Conservation (phyloP, 2,329 filamentous ascomycete genomes). For the Penicillium sp. region DNA sequence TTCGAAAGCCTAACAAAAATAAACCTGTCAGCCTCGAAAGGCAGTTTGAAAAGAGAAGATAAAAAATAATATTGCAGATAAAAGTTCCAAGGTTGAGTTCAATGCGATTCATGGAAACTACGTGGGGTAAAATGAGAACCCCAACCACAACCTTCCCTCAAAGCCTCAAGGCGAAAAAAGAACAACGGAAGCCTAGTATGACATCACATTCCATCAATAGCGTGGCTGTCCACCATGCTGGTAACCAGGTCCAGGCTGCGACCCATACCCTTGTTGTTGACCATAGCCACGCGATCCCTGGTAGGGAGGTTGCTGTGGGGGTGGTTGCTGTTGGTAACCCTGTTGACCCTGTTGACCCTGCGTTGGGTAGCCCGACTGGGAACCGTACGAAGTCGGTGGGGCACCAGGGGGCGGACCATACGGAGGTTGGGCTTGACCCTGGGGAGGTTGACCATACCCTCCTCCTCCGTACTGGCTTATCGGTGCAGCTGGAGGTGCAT, state of each 20-base stretch:
- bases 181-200: background rate
- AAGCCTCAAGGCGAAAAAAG: background rate
- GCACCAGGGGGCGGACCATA: conserved; percentile 22
- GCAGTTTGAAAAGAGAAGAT: background rate
- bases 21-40: too few species aligned
- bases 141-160: background rate
- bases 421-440: conserved; percentile 23
- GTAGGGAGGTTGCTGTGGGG: conserved; percentile 11
- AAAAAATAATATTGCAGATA: background rate
- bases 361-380: conserved; percentile 13
- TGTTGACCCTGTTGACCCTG: background rate
- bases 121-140: background rate
- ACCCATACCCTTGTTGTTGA: conserved; percentile 24
- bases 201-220: conserved; percentile 23
- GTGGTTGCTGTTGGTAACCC: conserved; percentile 1
- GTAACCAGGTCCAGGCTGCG: conserved; percentile 20
- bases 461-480: conserved; percentile 38
- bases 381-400: conserved; percentile 10
- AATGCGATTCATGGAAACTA: too few species aligned
- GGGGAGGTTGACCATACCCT: conserved; percentile 24
- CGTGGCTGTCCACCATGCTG: conserved; percentile 17
- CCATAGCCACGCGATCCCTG: conserved; percentile 20
- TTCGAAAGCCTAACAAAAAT: background rate
- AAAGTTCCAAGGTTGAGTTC: background rate
- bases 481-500: conserved; percentile 29